Evolutionary conservation across 2,329 filamentous ascomycete genomes (phyloP), one percentile per base, ranked within the genome.

Genomic region (Fusarium heterosporum): DNA sequence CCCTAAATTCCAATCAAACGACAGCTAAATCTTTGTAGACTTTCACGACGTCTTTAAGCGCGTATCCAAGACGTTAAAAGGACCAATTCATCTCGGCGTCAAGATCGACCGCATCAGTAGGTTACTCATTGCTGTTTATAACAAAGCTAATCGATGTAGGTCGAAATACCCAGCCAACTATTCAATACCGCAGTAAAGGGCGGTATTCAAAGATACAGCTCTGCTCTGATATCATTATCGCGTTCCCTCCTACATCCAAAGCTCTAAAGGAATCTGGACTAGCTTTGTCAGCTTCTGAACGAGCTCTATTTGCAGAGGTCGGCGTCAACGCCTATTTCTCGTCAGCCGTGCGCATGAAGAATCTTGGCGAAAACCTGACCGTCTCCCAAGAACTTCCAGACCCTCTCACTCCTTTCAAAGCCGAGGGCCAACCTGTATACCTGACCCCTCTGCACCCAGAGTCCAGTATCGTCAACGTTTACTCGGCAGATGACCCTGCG

Each of bases 291-390:
- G 4, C 13, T 1, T 13, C 50, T 3, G 50, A 53, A 12, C 10
- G 11, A 11, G 22, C 0, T 13, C 40, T 53, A 2, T 53, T 53
- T 28, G 8, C 50, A 4, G 40, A 46, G 22, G 50, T 53, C 1
- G n/a, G 13, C 5, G 50, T 53, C 5, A 53, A 53, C 3, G 9
- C 40, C 8, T 53, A 53, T 19, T 53, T 53, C 13, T 46, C 50
- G 11, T 53, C 50, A 38, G 50, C 50, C 5, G 50, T 53, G 1
- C 50, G 40, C 8, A 53, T 53, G 40, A 36, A 11, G 3, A 26
- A 53, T 1, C 50, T 53, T 1, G 50, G 40, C 14, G 14, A 53
- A 8, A 53, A 53, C 0, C 29, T 53, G 2, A 53, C 22, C 4
- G 22, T 53, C 4, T 53, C 50, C 1, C 50, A 53, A 14, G 50